Base-by-base conservation (phyloP, 257 asterid species). In the Gentiana dahurica region DNA sequence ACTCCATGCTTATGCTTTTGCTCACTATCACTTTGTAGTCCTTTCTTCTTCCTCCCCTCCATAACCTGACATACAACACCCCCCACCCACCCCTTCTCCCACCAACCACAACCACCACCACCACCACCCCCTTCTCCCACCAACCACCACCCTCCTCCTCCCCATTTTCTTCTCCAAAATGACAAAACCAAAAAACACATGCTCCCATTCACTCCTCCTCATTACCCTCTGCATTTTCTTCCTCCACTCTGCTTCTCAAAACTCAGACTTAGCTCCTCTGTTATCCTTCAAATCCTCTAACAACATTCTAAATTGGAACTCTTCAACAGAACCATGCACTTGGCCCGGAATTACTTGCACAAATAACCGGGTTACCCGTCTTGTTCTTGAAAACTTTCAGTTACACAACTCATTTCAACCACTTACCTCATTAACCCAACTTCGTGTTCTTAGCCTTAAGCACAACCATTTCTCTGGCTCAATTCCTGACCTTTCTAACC, bases 291-390 rank as follows among this genome's bases (percentile, higher is more conserved):
- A 87, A 66, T 65, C 91, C 54, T 37, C 77, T 10, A 65, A 77
- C 7, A 95, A 84, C 77, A 94, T 90, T 53, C 41, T 55, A 35
- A 47, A 79, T 49, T 86, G 96, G 95, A 77, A 70, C 75, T 50
- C 81, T 15, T 55, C 83, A 37, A 62, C 83, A 33, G 49, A 75
- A 67, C 89, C 82, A 49, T 90, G 97, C 79, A 55, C 65, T 5
- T 90, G 94, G 91, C 51, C 70, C 43, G 97, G 97, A 4, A 68
- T 90, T 54, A 78, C 87, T 3, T 90, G 97, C 70, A 45, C 70
- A 6, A 88, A 57, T 53, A 70, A 68, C 71, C 79, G 94, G 12
- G 94, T 90, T 53, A 68, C 73, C 62, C 86, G 91, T 0, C 56
- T 90, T 4, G 96, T 87, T 50, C 95, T 90, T 34, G 91, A 90